Evolutionary conservation across 352 stramenopile species (phyloP), one percentile per base, ranked within the genome.

Genomic region (Phytophthora hibernalis): DNA sequence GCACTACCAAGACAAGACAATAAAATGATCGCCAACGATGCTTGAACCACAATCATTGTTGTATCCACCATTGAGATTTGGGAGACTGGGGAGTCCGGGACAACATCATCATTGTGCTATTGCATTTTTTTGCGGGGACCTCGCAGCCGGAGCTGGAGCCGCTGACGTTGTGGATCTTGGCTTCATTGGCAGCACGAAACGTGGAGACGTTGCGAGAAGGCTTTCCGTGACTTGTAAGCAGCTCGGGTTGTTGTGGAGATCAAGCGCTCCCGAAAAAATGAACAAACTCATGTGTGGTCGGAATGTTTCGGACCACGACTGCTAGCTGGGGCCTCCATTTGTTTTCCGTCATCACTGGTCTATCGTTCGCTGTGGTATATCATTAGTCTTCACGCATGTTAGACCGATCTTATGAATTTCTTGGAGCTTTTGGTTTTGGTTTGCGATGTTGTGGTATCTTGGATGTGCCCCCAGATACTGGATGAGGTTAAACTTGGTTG

Each of bases 111-210:
- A n/a, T n/a, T n/a, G n/a, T n/a, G n/a, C n/a, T n/a, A n/a, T n/a
- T n/a, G n/a, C n/a, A n/a, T n/a, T n/a, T n/a, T n/a, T n/a, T n/a
- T n/a, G 20, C 50, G 56, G 16, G 49, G 65, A 11, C 60, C 65
- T 63, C 63, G 70, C 44, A 74, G 54, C 43, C 68, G 68, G n/a
- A 76, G 69, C 53, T 65, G 70, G 6, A 74, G 65, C 43, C 64
- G 69, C 52, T 77, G 68, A 18, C 16, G 13, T 40, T n/a, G 16
- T 61, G 8, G 59, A 42, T 54, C 30, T 45, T 22, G 48, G 43
- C 31, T 38, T 20, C 24, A 63, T 47, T 61, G 37, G 33, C 18
- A 44, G 65, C 5, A n/a, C n/a, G n/a, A n/a, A 52, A 50, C 63
- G 31, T 62, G 21, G 61, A 70, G 57, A 47, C 42, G 10, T 58